These are phyloP conservation scores for Ogataea neopini DNA, from an alignment of 805 yeast genomes.

Conservation along the genomic window DNA sequence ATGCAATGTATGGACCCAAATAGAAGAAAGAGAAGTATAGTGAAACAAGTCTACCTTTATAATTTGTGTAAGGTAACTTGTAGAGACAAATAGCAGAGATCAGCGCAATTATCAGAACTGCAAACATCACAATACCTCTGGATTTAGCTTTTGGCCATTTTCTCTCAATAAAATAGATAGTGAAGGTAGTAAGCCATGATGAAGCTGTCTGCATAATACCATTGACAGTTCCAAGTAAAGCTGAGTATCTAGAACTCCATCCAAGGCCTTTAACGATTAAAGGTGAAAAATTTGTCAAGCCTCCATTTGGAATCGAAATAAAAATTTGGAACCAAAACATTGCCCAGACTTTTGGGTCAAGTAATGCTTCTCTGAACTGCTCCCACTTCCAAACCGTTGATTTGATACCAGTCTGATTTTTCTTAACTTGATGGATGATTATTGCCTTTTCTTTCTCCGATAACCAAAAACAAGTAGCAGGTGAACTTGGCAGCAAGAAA, in stretches of 20 bases:
- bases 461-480: constrained; percentile 52
- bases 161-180: constrained; percentile 52
- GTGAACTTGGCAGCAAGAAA: constrained; percentile 52
- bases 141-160: constrained; percentile 38
- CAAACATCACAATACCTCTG: constrained; percentile 28
- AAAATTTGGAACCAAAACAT: constrained; percentile 47
- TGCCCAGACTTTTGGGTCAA: constrained; percentile 53
- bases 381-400: constrained; percentile 51
- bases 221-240: constrained; percentile 39
- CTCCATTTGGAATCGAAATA: constrained; percentile 59
- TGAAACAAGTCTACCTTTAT: constrained; percentile 25
- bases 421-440: constrained; percentile 57
- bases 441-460: constrained; percentile 46
- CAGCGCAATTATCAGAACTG: constrained; percentile 31
- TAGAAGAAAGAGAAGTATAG: constrained; percentile 30
- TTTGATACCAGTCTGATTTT: constrained; percentile 62
- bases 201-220: constrained; percentile 33
- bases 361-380: constrained; percentile 57
- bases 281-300: constrained; percentile 48
- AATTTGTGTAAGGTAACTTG: constrained; percentile 29
- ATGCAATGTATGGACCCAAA: constrained; percentile 31
- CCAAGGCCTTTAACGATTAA: constrained; percentile 38
- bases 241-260: constrained; percentile 32
- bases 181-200: constrained; percentile 36
- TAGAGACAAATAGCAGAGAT: constrained; percentile 34